Evolutionary conservation across 371 early-diverging fungal species (phyloP), one percentile per base, ranked within the genome.

Genomic region (Syncephalastrum sp.): DNA sequence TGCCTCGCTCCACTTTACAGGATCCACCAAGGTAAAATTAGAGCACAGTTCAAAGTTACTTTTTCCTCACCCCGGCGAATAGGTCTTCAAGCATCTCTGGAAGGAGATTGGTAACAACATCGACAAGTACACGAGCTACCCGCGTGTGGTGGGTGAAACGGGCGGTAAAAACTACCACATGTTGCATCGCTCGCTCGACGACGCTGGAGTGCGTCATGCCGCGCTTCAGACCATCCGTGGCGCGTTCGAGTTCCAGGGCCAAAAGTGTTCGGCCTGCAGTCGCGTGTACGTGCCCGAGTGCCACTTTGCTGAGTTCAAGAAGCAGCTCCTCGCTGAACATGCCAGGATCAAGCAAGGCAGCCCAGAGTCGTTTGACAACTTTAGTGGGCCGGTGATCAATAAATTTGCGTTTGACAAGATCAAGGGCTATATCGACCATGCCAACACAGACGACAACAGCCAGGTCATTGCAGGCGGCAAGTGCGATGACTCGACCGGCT

Each of bases 121-220:
- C 51, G 89, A 95, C 57, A 81, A 65, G 49, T 98, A 98, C 84
- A 84, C 83, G 70, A 85, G 87, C 52, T 98, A 95, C 72, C 99
- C 99, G 47, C 91, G 99, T 70, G 89, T 97, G 51, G 98, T 97
- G 27, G 99, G 98, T 63, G 99, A 97, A 74, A 97, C 98, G 43
- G 98, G 98, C 68, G 98, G 98, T 60, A 98, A 98, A 85, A 98
- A 98, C 86, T 96, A 94, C 86, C 99, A 98, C 64, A 72, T 98
- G 60, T 65, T 98, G 47, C 97, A 96, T 74, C 74, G 82, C 66
- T 54, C 53, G 59, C 78, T 70, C 15, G 80, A 79, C 47, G 65
- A 75, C 46, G 93, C 89, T 41, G 90, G 88, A 69, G 74, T 87
- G 74, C 73, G 60, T 47, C 76, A 76, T 19, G 80, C 80, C 25